These are phyloP conservation scores for Trypanosoma avium DNA, from an alignment of 208 protist genomes.

Conservation along the genomic window DNA sequence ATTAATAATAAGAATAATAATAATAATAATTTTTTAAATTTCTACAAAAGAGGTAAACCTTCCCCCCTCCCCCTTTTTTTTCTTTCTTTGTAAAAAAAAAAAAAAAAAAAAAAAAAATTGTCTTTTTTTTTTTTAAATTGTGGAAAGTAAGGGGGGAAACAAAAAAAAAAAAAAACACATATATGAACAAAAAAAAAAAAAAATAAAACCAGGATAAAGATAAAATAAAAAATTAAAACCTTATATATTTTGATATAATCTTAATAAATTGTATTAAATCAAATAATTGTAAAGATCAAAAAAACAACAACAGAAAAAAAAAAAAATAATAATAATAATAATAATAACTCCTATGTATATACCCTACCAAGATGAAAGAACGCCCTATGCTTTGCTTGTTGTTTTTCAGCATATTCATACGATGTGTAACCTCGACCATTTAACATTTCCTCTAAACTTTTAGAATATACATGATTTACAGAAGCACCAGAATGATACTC, in stretches of 20 bases:
- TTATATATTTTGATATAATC: slow-evolving; percentile 1
- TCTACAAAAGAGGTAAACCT: too few relatives aligned
- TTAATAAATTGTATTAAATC: too few relatives aligned
- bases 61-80: too few relatives aligned
- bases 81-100: too few relatives aligned
- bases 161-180: too few relatives aligned
- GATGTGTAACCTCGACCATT: slow-evolving; percentile 89
- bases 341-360: slow-evolving; percentile 57
- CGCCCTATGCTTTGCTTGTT: slow-evolving; percentile 78
- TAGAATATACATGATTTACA: slow-evolving; percentile 82
- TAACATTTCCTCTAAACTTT: slow-evolving; percentile 84
- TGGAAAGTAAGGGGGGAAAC: too few relatives aligned
- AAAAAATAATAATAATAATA: background rate
- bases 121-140: too few relatives aligned
- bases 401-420: slow-evolving; percentile 88
- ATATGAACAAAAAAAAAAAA: slow-evolving; percentile 7
- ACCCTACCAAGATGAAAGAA: slow-evolving; percentile 82
- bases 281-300: background rate
- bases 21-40: too few relatives aligned
- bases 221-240: background rate
- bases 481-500: slow-evolving; percentile 72
- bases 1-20: background rate
- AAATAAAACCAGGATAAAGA: background rate
- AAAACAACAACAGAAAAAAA: background rate
- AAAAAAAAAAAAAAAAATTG: too few relatives aligned